Percentiles rank a stretch among this genome's conserved stretches.
Evolutionary conservation across 257 asterid genomes (phyloP).

Genomic region (Salvia miltiorrhiza): DNA sequence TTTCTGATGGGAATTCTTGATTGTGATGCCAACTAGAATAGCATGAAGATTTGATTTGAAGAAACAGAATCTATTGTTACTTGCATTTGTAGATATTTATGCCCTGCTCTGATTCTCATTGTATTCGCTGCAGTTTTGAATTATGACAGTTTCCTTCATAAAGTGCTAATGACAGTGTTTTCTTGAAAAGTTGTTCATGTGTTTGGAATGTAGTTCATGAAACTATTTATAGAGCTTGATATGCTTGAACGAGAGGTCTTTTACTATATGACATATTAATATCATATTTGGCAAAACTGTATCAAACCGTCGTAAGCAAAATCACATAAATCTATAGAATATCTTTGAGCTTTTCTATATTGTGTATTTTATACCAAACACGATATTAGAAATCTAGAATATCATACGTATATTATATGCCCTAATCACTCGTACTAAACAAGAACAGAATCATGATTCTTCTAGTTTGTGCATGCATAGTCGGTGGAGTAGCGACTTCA

Average conservation of each 20-base stretch:
- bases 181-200: background rate
- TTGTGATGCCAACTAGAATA: conserved; percentile 18
- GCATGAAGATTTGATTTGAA: conserved; percentile 10
- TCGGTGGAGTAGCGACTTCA: background rate
- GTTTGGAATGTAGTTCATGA: background rate
- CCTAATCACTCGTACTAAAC: no score
- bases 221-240: background rate
- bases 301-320: no score
- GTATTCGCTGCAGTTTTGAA: background rate
- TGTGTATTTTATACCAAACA: no score
- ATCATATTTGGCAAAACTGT: no score
- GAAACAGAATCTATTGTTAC: background rate
- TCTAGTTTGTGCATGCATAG: background rate
- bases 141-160: conserved; percentile 2
- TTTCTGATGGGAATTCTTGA: conserved; percentile 13
- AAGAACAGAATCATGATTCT: background rate
- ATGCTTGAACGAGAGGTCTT: no score
- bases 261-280: no score
- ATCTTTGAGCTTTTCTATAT: no score
- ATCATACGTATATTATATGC: no score
- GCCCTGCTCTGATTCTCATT: conserved; percentile 2
- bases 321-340: no score
- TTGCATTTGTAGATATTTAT: conserved; percentile 15
- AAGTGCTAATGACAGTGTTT: background rate
- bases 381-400: no score